These are phyloP conservation scores for Exophiala sp. DNA, from an alignment of 2,329 filamentous ascomycete genomes.

Conservation along the genomic window DNA sequence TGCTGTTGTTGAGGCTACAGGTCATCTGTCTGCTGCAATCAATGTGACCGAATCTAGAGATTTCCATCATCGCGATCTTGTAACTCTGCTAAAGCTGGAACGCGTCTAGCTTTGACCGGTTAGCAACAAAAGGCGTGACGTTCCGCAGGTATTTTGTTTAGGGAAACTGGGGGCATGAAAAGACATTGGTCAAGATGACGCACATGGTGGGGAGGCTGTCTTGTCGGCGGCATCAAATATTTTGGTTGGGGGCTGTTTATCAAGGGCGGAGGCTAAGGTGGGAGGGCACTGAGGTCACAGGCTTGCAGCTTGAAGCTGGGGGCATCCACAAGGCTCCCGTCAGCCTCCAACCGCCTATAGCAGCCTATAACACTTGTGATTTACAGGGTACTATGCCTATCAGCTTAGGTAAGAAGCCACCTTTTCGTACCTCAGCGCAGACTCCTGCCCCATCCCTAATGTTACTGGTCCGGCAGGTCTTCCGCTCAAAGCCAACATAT, in stretches of 20 bases:
- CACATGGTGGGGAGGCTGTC: slow-evolving; percentile 12
- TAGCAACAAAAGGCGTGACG: neutral
- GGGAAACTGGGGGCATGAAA: neutral
- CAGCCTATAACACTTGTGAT: no score
- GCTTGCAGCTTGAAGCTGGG: neutral
- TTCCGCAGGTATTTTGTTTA: neutral
- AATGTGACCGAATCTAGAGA: neutral
- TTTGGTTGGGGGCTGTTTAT: neutral
- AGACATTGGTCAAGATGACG: slow-evolving; percentile 13
- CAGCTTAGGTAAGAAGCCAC: no score
- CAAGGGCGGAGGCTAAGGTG: neutral
- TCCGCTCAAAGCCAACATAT: neutral
- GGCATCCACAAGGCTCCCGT: no score
- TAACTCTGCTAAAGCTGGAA: neutral
- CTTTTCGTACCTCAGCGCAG: no score
- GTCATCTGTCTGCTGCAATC: no score
- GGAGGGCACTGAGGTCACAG: neutral
- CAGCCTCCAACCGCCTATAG: no score
- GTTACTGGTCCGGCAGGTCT: slow-evolving; percentile 10
- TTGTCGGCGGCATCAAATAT: no score
- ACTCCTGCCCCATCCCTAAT: no score
- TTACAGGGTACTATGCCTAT: neutral
- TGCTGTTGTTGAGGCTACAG: no score
- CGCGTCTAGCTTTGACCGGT: no score
- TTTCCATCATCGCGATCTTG: neutral